These are phyloP conservation scores for Pyrrhoderma noxium DNA, from an alignment of 1,284 basidiomycete species.

Conservation along the genomic window DNA sequence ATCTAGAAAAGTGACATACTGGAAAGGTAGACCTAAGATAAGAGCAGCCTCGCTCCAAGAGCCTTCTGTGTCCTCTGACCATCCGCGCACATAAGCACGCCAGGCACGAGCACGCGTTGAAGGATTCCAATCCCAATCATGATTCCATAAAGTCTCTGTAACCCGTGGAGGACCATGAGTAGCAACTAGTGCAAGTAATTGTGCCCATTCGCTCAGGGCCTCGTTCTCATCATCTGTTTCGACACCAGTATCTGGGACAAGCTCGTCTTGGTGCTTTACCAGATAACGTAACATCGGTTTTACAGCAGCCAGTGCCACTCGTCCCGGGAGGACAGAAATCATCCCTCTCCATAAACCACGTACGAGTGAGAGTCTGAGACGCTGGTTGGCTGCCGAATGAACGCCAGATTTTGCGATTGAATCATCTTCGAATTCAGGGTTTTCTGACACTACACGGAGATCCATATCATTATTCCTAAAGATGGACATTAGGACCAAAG, in stretches of 20 bases:
- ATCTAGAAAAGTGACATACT: conserved; percentile 32
- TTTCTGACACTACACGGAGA: conserved; percentile 23
- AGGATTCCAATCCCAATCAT: conserved; percentile 34
- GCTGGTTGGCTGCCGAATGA: conserved; percentile 31
- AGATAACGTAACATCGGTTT: conserved; percentile 42
- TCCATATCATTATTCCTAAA: conserved; percentile 48
- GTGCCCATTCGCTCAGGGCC: conserved; percentile 47
- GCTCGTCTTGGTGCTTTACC: conserved; percentile 38
- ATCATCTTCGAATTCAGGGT: not conserved
- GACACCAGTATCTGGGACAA: conserved; percentile 37
- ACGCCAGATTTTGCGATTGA: conserved; percentile 13
- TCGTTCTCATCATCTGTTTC: conserved; percentile 6
- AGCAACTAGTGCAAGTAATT: conserved; percentile 48
- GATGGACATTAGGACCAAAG: conserved; percentile 40
- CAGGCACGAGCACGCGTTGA: conserved; percentile 29
- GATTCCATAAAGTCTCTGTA: conserved; percentile 17
- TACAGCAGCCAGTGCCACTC: conserved; percentile 35
- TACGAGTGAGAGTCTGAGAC: conserved; percentile 44
- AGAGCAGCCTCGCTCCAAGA: conserved; percentile 49
- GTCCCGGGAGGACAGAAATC: conserved; percentile 35
- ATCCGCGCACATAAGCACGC: conserved; percentile 48
- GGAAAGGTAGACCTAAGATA: conserved; percentile 56
- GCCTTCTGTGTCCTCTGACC: conserved; percentile 34
- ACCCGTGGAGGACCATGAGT: conserved; percentile 21
- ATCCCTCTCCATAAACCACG: conserved; percentile 48